Percentiles rank a stretch among this genome's conserved stretches.
These are phyloP conservation scores for Astrocystis sublimbata DNA, from an alignment of 495 filamentous ascomycete genomes.

Conservation along the genomic window DNA sequence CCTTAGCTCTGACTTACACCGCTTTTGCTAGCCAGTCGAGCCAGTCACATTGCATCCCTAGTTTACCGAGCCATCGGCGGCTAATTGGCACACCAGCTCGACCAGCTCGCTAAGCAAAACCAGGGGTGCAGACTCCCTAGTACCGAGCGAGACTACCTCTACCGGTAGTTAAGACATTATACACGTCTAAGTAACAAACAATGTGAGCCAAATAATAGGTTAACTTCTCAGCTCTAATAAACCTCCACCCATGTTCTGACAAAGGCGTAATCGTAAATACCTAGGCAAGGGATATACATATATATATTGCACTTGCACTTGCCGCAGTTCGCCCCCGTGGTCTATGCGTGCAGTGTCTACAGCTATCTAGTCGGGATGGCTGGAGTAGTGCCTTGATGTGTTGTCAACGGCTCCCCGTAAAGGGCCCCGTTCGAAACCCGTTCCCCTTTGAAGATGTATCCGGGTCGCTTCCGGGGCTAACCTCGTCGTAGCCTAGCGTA, in stretches of 20 bases:
- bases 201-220: background rate
- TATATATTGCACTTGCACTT: too few species aligned
- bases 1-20: background rate
- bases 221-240: too few species aligned
- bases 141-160: background rate
- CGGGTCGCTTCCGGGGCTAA: constrained; percentile 15
- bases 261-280: too few species aligned
- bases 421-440: constrained; percentile 8
- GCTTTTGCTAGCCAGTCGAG: background rate
- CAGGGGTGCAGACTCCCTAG: background rate
- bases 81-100: constrained; percentile 8
- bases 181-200: too few species aligned
- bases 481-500: background rate
- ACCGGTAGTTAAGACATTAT: background rate
- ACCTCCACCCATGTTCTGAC: too few species aligned
- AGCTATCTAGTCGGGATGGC: too few species aligned
- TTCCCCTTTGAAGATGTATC: constrained; percentile 1
- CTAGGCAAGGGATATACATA: too few species aligned
- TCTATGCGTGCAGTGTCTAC: too few species aligned
- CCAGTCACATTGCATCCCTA: background rate
- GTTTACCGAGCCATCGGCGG: constrained; percentile 14
- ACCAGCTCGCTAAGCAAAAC: background rate
- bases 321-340: too few species aligned
- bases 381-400: constrained; percentile 18
- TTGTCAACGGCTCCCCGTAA: constrained; percentile 19